Evolutionary conservation across 148 eudicot genomes (phyloP).

Genomic region (Fallopia convolvulus): DNA sequence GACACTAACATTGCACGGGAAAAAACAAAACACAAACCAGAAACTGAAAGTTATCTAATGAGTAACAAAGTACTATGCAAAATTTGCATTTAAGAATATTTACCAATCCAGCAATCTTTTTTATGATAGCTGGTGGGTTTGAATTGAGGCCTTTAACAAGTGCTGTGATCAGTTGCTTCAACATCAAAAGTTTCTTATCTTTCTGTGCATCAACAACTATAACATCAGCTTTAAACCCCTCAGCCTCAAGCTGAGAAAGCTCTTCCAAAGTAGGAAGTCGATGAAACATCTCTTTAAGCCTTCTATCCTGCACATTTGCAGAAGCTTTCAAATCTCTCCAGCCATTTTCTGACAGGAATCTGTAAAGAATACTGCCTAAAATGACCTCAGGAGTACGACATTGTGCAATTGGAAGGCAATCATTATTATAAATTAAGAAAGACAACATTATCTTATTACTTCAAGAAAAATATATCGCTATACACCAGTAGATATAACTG

Average conservation of each 20-base stretch:
- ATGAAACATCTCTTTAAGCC: constrained; percentile 62
- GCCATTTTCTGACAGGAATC: neutral
- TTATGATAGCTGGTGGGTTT: constrained; percentile 70
- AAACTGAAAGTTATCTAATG: neutral
- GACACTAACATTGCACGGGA: neutral
- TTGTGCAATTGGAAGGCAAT: neutral
- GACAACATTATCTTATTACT: neutral
- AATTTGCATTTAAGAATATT: constrained; percentile 17
- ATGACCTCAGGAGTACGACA: neutral
- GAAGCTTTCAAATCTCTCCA: constrained; percentile 1
- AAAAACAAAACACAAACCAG: neutral
- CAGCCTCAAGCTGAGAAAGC: constrained; percentile 62
- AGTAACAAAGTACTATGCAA: neutral
- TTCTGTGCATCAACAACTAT: constrained; percentile 79
- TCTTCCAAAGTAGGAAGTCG: constrained; percentile 83
- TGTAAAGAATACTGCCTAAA: neutral
- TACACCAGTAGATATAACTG: neutral
- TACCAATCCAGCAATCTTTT: constrained; percentile 90
- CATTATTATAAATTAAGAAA: neutral
- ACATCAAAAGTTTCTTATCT: constrained; percentile 84
- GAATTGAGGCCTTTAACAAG: constrained; percentile 70
- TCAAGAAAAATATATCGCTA: neutral
- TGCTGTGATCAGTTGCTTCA: constrained; percentile 69
- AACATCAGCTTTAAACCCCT: constrained; percentile 66
- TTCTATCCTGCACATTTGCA: constrained; percentile 57